Base-by-base conservation (phyloP, 1,139 yeast species). In the Pneumocystis carinii region DNA sequence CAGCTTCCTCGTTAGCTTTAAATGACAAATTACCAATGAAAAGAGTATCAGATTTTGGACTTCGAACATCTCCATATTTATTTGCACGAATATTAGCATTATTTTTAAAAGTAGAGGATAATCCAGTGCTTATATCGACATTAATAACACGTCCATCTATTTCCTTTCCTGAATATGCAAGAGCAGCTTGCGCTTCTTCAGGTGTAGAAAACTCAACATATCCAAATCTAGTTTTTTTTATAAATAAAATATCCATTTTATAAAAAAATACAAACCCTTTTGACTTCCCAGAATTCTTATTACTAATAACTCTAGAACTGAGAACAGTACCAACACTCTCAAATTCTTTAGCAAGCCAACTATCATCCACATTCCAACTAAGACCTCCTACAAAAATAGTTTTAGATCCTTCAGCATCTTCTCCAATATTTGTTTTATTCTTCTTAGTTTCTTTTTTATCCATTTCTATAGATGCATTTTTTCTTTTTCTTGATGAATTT, bases 281-380 rank as follows among this genome's bases (percentile, higher is more conserved):
- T 64, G 96, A 88, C 78, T 88, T 87, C 71, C 96, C 96, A 65
- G 94, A 81, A 69, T 85, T 87, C 78, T 94, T 86, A 77, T 92
- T 97, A 78, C 85, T 84, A 74, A 92, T 87, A 70, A 92, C 96
- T 79, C 98, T 86, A 69, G 97, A 97, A 71, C 85, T 75, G 60
- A 82, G 72, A 67, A 90, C 92, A 75, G 95, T 95, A 61, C 90
- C 95, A 69, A 82, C 74, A 68, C 81, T 82, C 74, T 85, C 90
- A 75, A 92, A 92, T 79, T 89, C 97, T 69, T 85, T 79, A 76
- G 80, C 80, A 75, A 92, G 83, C 96, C 96, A 87, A 66, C 84
- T 95, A 74, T 90, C 97, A 73, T 92, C 98, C 72, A 92, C 82
- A 77, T 85, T 87, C 97, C 97, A 92, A 41, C 98, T 90, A 72